phyloP scores from a whole-genome alignment of 2,329 filamentous ascomycete genomes.

The Colletotrichum sp. region DNA sequence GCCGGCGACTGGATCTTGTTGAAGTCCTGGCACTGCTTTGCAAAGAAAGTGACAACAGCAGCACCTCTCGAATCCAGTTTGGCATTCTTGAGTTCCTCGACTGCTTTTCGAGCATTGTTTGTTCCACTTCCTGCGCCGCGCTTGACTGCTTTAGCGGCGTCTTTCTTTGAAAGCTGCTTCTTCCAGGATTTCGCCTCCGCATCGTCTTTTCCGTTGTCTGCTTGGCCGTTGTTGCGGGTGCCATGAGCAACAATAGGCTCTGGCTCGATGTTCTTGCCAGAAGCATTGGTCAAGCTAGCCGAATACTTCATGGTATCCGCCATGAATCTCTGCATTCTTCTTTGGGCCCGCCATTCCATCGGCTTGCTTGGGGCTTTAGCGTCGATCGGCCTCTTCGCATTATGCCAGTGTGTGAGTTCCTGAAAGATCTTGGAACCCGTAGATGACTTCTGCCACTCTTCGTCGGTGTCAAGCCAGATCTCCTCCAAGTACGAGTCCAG shows the following conservation, averaged over 20 bases:
- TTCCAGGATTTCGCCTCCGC: neutral
- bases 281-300: slow-evolving; percentile 69
- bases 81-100: slow-evolving; percentile 37
- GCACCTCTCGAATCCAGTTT: slow-evolving; percentile 32
- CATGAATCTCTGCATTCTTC: slow-evolving; percentile 68
- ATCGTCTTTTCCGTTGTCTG: slow-evolving; percentile 7
- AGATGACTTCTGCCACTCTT: neutral
- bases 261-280: slow-evolving; percentile 66
- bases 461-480: slow-evolving; percentile 40
- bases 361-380: slow-evolving; percentile 30
- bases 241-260: slow-evolving; percentile 63
- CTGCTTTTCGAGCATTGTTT: slow-evolving; percentile 39
- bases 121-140: slow-evolving; percentile 21
- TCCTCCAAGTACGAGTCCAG: slow-evolving; percentile 50
- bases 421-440: slow-evolving; percentile 40
- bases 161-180: slow-evolving; percentile 6
- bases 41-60: slow-evolving; percentile 47
- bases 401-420: slow-evolving; percentile 67
- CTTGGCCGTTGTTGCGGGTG: neutral
- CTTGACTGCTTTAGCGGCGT: neutral
- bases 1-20: slow-evolving; percentile 47
- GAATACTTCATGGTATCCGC: slow-evolving; percentile 72
- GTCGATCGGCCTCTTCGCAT: slow-evolving; percentile 56
- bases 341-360: slow-evolving; percentile 37
- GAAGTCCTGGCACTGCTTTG: slow-evolving; percentile 47